These are phyloP conservation scores for Magnusiomyces magnusii DNA, from an alignment of 1,139 yeast species.

Conservation along the genomic window DNA sequence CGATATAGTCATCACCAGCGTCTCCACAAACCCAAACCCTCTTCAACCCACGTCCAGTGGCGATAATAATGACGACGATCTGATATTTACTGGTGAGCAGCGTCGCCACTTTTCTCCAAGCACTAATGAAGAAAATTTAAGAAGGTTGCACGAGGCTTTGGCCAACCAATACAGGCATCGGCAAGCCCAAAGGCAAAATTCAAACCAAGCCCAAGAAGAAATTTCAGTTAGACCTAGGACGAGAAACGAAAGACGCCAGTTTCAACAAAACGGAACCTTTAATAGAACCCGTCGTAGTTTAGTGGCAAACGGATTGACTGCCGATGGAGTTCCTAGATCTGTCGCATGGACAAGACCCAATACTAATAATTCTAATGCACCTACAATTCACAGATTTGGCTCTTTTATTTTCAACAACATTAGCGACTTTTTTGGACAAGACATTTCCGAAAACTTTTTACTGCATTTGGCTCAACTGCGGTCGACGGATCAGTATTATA, in stretches of 20 bases:
- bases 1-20: neutral
- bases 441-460: neutral
- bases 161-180: no score
- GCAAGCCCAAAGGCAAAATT: no score
- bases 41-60: neutral
- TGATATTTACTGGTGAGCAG: neutral
- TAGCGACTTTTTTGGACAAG: neutral
- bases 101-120: neutral
- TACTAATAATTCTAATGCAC: no score
- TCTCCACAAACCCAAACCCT: neutral
- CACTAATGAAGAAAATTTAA: neutral
- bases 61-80: neutral
- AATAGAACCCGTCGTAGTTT: no score
- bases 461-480: neutral
- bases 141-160: neutral
- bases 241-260: no score
- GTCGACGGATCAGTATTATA: neutral
- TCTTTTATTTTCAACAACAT: neutral
- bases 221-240: no score
- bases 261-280: no score
- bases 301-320: no score
- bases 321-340: no score
- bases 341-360: no score
- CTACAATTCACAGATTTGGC: neutral
- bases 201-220: no score